Evolutionary conservation across 495 filamentous ascomycete genomes (phyloP), one percentile per base, ranked within the genome.

Genomic region (Hypoxylon trugodes): DNA sequence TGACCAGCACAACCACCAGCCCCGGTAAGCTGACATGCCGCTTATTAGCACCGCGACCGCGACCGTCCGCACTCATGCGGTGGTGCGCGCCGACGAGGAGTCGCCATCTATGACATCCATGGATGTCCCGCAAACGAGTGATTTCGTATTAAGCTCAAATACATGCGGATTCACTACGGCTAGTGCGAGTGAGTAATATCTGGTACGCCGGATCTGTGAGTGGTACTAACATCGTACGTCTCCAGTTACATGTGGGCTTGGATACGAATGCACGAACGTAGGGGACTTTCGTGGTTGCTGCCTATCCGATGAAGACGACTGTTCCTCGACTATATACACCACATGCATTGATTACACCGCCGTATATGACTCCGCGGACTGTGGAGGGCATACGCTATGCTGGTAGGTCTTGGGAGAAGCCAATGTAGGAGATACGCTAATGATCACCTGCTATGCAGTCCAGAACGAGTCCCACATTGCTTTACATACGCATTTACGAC

Each of bases 231-330:
- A 1, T 15, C 5, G 7, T 4, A 4, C 2, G 19, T 28, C 2
- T 7, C 49, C 37, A 72, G 70, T 72, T 5, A 68, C 60, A 10
- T 72, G 70, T 10, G 55, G 61, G 1, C 45, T 42, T 7, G 70
- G 70, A 37, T 65, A 63, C 32, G 60, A 68, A 18, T 72, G 70
- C 21, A 50, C 36, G 16, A 63, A 70, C 24, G 57, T 70, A 60
- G 67, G 57, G 45, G 46, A 37, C 6, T 58, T 65, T 21, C 63
- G 70, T 12, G 70, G 70, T 10, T 72, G 70, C 13, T 72, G 70
- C 36, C 22, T 51, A 22, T 40, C 58, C 1, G 70, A 37, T 10
- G 57, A 21, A 16, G 38, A 32, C 0, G 64, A 68, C 41, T 72
- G 70, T 47, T 42, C 19, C 48, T 42, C 67, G 0, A 62, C 64